Conservation (phyloP, 2,329 filamentous ascomycete genomes). For the Aspergillus hiratsukae region DNA sequence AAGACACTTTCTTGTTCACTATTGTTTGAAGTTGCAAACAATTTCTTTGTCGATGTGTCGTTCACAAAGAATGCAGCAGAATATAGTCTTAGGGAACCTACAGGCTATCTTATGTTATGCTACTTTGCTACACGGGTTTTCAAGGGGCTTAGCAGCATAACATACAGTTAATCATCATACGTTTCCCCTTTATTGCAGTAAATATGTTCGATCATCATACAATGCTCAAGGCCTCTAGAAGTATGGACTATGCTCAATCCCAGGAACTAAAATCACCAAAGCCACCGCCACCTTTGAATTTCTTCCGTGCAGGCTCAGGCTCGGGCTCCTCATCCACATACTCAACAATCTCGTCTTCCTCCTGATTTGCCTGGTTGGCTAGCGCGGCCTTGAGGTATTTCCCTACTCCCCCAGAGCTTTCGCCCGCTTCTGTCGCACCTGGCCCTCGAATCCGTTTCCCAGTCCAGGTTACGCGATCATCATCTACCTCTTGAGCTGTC, state of each 20-base stretch:
- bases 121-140: background rate
- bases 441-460: constrained; percentile 78
- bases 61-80: too few relatives aligned
- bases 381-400: constrained; percentile 73
- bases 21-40: too few relatives aligned
- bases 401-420: constrained; percentile 52
- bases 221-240: background rate
- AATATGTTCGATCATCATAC: background rate
- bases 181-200: background rate
- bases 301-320: constrained; percentile 71
- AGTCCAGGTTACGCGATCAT: constrained; percentile 92
- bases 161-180: background rate
- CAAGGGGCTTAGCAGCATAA: background rate
- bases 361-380: constrained; percentile 30
- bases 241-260: constrained; percentile 39
- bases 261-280: constrained; percentile 96
- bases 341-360: constrained; percentile 58
- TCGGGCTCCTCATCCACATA: constrained; percentile 60
- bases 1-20: too few relatives aligned
- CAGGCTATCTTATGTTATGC: background rate
- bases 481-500: constrained; percentile 53
- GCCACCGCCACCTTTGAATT: constrained; percentile 63
- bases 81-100: too few relatives aligned
- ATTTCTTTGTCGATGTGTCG: too few relatives aligned
- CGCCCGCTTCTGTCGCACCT: constrained; percentile 51